A percentile compares a stretch with the other conserved stretches of the same genome.
phyloP scores from a whole-genome alignment of 2,329 filamentous ascomycete species.

The Didymosphaeria variabile region DNA sequence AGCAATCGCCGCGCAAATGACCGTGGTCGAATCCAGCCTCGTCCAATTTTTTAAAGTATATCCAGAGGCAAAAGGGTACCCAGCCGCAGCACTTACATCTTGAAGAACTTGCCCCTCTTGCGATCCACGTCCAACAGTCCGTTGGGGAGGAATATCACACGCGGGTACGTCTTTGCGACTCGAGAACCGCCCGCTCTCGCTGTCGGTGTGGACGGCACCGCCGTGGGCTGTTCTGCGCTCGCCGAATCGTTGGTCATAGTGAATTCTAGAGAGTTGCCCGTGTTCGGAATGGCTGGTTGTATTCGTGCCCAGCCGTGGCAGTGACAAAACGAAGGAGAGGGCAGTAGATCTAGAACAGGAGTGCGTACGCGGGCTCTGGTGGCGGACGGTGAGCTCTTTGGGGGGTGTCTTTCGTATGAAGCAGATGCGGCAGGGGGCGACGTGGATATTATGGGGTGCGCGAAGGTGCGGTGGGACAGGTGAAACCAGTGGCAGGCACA shows the following conservation, averaged over 20 bases:
- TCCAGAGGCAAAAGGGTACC: no score
- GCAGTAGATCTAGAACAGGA: no score
- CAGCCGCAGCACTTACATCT: not conserved
- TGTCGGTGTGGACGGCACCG: not conserved
- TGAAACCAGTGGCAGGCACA: not conserved
- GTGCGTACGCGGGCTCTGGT: not conserved
- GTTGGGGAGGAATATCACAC: not conserved
- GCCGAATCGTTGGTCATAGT: not conserved
- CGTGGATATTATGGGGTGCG: not conserved
- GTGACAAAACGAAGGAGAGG: not conserved
- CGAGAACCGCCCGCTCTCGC: not conserved
- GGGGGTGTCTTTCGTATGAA: not conserved
- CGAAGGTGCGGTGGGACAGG: not conserved
- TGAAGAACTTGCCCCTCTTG: not conserved
- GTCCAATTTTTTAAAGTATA: not conserved
- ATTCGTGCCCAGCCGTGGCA: not conserved
- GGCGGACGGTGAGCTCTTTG: not conserved
- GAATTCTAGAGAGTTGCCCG: not conserved
- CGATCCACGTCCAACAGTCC: conserved; percentile 4
- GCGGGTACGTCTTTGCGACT: not conserved
- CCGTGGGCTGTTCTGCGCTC: not conserved
- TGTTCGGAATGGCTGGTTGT: not conserved
- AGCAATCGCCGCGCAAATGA: not conserved
- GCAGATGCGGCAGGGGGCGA: not conserved
- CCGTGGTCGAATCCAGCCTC: not conserved